A percentile compares a stretch with the other conserved stretches of the same genome.
Evolutionary conservation across 2,329 filamentous ascomycete species (phyloP).

Genomic region (Scleromitrula shiraiana): DNA sequence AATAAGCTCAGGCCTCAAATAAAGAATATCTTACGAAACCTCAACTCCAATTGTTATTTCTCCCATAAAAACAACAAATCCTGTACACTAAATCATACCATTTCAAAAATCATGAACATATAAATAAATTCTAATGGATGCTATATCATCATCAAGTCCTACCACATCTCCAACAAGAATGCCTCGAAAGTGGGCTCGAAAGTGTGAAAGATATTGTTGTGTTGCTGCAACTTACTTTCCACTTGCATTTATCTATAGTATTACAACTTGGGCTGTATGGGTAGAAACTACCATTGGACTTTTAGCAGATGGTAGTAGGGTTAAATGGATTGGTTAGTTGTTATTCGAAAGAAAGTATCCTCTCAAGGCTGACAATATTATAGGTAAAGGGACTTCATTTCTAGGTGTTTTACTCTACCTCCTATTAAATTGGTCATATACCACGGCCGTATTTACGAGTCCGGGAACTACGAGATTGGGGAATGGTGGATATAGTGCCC

Average conservation of each 20-base stretch:
- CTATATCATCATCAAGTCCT: constrained; percentile 19
- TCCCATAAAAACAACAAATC: background rate
- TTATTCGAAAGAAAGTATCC: background rate
- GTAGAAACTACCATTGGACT: constrained; percentile 70
- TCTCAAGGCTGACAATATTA: constrained; percentile 10
- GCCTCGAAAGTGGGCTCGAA: constrained; percentile 54
- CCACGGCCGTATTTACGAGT: constrained; percentile 83
- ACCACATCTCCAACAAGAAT: constrained; percentile 37
- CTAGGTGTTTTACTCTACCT: constrained; percentile 65
- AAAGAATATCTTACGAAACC: no score
- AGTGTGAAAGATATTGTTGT: constrained; percentile 80
- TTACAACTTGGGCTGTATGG: constrained; percentile 93
- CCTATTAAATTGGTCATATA: constrained; percentile 83
- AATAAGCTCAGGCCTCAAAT: no score
- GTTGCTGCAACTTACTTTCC: constrained; percentile 72
- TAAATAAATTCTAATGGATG: constrained; percentile 18
- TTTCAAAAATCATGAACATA: background rate
- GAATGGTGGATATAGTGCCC: constrained; percentile 64
- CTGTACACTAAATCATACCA: constrained; percentile 1
- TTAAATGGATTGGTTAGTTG: constrained; percentile 48
- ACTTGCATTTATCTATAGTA: constrained; percentile 77
- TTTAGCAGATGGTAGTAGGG: constrained; percentile 36
- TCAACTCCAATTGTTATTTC: background rate
- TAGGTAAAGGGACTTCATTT: constrained; percentile 49
- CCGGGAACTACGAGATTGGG: constrained; percentile 63